Evolutionary conservation across 768 basidiomycete species (phyloP), one percentile per base, ranked within the genome.

Genomic region (Megacollybia marginata): DNA sequence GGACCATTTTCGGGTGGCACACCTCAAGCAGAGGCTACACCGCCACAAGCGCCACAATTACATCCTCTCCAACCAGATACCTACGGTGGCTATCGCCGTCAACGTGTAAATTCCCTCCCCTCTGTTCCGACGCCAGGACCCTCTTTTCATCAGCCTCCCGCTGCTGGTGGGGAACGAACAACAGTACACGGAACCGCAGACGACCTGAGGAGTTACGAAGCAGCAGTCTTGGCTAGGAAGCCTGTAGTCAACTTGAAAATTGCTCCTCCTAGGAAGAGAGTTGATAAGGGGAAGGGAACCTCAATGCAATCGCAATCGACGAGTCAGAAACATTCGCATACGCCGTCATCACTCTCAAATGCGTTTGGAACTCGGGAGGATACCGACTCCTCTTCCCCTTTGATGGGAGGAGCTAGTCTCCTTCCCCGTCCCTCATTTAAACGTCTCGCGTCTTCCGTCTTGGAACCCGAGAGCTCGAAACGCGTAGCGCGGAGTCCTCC

Each of bases 131-230:
- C 38, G 8, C 38, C 38, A 5, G 19, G 44, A 34, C 44, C 51
- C 9, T 55, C 53, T n/a, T 54, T 42, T 19, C 56, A 61, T 28
- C 59, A 57, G n/a, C 55, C 50, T 6, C 13, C 53, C 53, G 28
- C 50, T 44, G 28, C 50, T 44, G 28, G 47, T 49, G 53, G 59
- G 48, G 46, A 58, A 46, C 66, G 71, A 16, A 66, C 69, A 48
- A 75, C 73, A 28, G 48, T 28, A 2, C 23, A 28, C 47, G 73
- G 60, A 7, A 67, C 69, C 35, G 59, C 69, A 40, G 87, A 90
- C 12, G 87, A 89, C 56, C 54, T 90, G 53, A 69, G 75, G 51
- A 77, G 78, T 50, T 90, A 90, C 51, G 83, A 88, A 59, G 84
- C 83, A 38, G 88, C 88, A 4, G 80, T 89, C 13, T 64, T 87